These are phyloP conservation scores for Crucibulum laeve DNA, from an alignment of 768 basidiomycete species.

Conservation along the genomic window DNA sequence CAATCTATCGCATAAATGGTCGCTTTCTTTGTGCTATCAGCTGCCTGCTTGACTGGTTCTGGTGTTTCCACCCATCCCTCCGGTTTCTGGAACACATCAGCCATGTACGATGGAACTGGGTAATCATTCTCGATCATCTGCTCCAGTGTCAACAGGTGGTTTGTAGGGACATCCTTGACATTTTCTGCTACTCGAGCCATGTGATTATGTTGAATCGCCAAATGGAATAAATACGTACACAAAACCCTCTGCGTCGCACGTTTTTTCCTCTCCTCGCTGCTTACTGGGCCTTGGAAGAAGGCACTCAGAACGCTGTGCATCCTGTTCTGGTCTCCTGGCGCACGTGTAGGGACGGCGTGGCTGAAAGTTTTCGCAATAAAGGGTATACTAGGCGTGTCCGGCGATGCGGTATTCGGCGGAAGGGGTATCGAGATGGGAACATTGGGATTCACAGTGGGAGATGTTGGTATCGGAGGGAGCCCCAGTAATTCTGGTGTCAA, in stretches of 20 bases:
- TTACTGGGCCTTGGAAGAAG: constrained; percentile 81
- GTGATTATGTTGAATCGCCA: neutral
- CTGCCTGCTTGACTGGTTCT: constrained; percentile 27
- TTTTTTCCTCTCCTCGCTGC: constrained; percentile 73
- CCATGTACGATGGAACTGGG: constrained; percentile 81
- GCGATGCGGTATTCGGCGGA: constrained; percentile 19
- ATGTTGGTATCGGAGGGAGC: constrained; percentile 67
- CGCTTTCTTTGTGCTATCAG: constrained; percentile 23
- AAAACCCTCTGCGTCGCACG: constrained; percentile 37
- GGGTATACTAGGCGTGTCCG: constrained; percentile 35
- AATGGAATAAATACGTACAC: constrained; percentile 24
- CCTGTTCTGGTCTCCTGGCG: constrained; percentile 81
- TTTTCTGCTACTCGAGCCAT: constrained; percentile 42
- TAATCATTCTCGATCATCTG: constrained; percentile 97
- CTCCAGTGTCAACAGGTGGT: constrained; percentile 71
- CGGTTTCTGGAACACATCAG: constrained; percentile 60
- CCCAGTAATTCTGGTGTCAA: constrained; percentile 71
- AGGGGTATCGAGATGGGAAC: constrained; percentile 39
- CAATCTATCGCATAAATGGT: constrained; percentile 88
- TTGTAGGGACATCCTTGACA: constrained; percentile 56
- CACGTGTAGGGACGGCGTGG: constrained; percentile 89
- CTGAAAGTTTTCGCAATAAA: constrained; percentile 82
- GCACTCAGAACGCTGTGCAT: constrained; percentile 84
- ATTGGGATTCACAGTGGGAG: constrained; percentile 52
- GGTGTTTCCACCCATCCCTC: constrained; percentile 85